Conservation (phyloP, 192 early-diverging fungal species). For the Glomus cerebriforme region DNA sequence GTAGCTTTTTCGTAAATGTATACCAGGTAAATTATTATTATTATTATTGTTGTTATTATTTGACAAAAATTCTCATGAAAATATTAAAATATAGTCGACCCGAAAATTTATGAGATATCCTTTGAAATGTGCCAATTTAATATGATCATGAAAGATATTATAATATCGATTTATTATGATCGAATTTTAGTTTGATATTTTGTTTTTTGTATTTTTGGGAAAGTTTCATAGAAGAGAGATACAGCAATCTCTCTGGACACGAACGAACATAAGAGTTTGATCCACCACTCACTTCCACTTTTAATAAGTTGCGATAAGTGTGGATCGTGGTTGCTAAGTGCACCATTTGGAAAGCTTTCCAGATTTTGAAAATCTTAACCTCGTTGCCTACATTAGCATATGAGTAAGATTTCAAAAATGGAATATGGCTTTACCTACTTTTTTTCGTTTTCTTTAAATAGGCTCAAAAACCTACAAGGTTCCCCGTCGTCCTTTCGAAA, state of each 20-base stretch:
- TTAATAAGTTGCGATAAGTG: conserved; percentile 3
- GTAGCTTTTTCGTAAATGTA: not conserved
- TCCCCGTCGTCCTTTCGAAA: conserved; percentile 94
- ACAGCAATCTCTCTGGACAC: conserved; percentile 51
- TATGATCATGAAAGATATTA: too few relatives aligned
- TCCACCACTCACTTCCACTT: conserved; percentile 27
- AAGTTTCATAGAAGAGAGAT: conserved; percentile 24
- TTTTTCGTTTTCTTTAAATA: conserved; percentile 36
- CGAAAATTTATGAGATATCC: not conserved
- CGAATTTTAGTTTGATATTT: not conserved
- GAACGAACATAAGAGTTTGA: conserved; percentile 44
- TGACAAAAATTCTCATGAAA: too few relatives aligned
- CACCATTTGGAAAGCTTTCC: conserved; percentile 19
- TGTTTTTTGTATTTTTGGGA: not conserved
- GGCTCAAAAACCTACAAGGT: conserved; percentile 90
- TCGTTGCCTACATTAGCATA: not conserved
- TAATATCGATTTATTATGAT: not conserved
- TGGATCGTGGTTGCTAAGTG: conserved; percentile 18
- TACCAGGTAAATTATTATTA: not conserved
- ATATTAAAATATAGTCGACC: too few relatives aligned
- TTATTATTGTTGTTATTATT: too few relatives aligned
- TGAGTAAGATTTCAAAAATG: not conserved
- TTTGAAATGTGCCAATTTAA: not conserved
- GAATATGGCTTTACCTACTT: conserved; percentile 20
- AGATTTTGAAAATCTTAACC: not conserved